Conservation (phyloP, 495 filamentous ascomycete genomes). For the Beverwykella pulmonaria region DNA sequence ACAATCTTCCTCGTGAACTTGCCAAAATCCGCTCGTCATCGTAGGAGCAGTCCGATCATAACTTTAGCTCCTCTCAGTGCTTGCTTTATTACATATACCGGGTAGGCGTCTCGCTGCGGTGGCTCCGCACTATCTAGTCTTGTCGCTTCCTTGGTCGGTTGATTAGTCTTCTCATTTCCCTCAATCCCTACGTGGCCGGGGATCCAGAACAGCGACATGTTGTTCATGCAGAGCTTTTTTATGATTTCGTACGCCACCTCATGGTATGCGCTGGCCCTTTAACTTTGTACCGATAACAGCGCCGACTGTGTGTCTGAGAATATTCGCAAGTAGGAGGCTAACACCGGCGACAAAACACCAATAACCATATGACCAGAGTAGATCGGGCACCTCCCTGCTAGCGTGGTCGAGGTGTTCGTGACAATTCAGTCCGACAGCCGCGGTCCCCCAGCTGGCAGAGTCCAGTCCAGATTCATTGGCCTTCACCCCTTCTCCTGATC, state of each 20-base stretch:
- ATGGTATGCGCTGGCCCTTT: slow-evolving; percentile 21
- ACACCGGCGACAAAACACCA: no score
- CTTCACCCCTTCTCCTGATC: no score
- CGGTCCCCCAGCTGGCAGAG: no score
- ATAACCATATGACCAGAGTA: no score
- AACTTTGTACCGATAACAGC: slow-evolving; percentile 27
- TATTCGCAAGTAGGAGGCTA: not conserved
- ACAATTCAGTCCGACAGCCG: no score
- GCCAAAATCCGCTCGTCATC: slow-evolving; percentile 8
- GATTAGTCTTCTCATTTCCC: slow-evolving; percentile 24
- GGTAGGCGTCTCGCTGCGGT: slow-evolving; percentile 11
- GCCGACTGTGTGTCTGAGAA: slow-evolving; percentile 31
- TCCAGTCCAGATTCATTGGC: no score
- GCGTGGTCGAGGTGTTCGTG: no score
- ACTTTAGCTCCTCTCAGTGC: slow-evolving; percentile 22
- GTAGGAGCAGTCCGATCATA: not conserved
- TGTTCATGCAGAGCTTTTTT: slow-evolving; percentile 25
- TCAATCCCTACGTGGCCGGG: slow-evolving; percentile 24
- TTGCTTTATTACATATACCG: slow-evolving; percentile 22
- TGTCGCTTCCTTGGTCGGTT: slow-evolving; percentile 27
- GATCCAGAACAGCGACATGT: slow-evolving; percentile 31
- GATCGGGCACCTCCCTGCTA: no score
- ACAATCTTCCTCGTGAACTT: slow-evolving; percentile 35
- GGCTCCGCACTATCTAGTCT: slow-evolving; percentile 25
- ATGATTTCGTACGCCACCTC: slow-evolving; percentile 26